Conservation (phyloP, 441 rosid genomes). For the Corymbia calophylla region DNA sequence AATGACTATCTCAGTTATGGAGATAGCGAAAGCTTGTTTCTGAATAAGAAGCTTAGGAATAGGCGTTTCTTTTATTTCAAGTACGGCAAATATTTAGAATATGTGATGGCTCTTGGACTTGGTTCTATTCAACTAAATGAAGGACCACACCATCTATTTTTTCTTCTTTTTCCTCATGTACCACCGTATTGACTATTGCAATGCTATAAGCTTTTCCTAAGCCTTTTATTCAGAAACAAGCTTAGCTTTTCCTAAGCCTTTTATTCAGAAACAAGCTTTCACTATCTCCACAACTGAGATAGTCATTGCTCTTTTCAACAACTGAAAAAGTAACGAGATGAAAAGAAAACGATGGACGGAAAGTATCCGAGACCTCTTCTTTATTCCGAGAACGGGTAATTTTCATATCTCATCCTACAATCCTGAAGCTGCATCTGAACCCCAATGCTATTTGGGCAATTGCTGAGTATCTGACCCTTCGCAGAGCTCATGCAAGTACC, state of each 20-base stretch:
- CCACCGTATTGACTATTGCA: background rate
- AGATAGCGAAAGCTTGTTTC: background rate
- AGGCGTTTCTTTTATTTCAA: background rate
- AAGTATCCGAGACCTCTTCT: background rate
- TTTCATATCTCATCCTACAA: background rate
- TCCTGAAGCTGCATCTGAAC: background rate
- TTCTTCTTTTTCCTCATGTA: background rate
- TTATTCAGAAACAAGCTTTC: background rate
- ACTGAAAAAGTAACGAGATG: rapidly evolving
- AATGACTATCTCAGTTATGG: background rate
- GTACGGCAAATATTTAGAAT: background rate
- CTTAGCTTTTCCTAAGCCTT: background rate
- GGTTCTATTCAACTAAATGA: background rate
- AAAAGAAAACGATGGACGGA: background rate
- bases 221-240: no score
- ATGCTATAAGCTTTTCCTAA: background rate
- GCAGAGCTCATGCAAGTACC: background rate
- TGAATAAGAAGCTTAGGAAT: background rate
- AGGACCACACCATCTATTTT: background rate
- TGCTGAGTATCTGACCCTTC: background rate
- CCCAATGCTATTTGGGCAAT: background rate
- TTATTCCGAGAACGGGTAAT: background rate
- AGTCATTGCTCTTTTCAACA: background rate
- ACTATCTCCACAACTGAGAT: background rate
- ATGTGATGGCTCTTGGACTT: background rate